Evolutionary conservation across 495 filamentous ascomycete genomes (phyloP).

Genomic region (Aspergillus haitiensis): DNA sequence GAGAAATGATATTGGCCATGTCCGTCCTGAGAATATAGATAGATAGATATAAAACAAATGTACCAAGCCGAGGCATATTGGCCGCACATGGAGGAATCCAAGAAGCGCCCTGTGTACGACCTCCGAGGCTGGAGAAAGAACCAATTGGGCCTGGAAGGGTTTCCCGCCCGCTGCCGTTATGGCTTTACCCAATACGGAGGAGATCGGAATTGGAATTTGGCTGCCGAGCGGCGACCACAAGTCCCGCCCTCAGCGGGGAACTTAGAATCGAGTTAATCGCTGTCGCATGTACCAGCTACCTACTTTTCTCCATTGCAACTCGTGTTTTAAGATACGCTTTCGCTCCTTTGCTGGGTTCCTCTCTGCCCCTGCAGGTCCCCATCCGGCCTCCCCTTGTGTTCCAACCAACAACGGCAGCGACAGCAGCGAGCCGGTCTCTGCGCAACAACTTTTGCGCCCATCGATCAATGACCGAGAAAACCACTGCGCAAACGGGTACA

Average conservation of each 20-base stretch:
- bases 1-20: neutral
- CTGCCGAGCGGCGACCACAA: conserved; percentile 19
- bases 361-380: conserved; percentile 34
- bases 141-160: neutral
- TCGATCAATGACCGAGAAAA: conserved; percentile 45
- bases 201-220: conserved; percentile 31
- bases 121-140: conserved; percentile 5
- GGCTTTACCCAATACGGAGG: conserved; percentile 37
- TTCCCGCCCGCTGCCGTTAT: neutral
- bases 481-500: conserved; percentile 29
- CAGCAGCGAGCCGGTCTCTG: conserved; percentile 29
- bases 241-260: conserved; percentile 31
- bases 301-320: conserved; percentile 23
- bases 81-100: conserved; percentile 8
- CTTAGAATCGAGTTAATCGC: conserved; percentile 30
- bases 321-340: conserved; percentile 6
- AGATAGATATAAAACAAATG: neutral
- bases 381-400: conserved; percentile 17
- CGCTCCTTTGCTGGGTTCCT: conserved; percentile 6
- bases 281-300: conserved; percentile 30
- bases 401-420: conserved; percentile 16
- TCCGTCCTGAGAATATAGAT: neutral
- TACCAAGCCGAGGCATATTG: conserved; percentile 10
- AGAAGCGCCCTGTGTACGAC: neutral
- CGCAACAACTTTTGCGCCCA: conserved; percentile 35